These are phyloP conservation scores for Beauveria asiatica DNA, from an alignment of 2,329 filamentous ascomycete species.

Conservation along the genomic window DNA sequence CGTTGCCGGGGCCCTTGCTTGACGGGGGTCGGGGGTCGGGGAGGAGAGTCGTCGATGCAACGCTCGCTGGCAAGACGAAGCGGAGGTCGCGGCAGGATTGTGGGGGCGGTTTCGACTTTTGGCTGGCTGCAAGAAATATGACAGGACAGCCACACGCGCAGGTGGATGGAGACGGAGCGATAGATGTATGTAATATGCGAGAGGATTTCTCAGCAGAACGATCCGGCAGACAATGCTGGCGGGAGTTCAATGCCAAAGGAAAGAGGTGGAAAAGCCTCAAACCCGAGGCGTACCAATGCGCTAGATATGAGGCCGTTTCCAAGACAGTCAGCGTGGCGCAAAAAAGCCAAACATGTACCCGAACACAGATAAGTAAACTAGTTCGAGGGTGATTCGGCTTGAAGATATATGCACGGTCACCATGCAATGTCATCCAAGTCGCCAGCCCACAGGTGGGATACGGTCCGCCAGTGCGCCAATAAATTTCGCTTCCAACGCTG, in stretches of 20 bases:
- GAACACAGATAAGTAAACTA: too few species aligned
- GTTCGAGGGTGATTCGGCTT: neutral
- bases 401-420: neutral
- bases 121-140: neutral
- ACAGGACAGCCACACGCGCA: neutral
- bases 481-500: too few species aligned
- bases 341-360: neutral
- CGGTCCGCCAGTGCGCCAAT: too few species aligned
- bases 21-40: neutral
- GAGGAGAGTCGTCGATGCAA: neutral
- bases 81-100: conserved; percentile 2
- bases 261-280: neutral
- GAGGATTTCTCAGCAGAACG: neutral
- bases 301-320: neutral
- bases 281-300: neutral
- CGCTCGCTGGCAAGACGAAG: neutral
- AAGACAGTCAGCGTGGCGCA: neutral
- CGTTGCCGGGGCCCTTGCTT: neutral
- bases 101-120: conserved; percentile 8
- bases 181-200: neutral
- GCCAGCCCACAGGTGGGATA: neutral
- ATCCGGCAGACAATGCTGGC: neutral
- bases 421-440: conserved; percentile 2
- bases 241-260: neutral
- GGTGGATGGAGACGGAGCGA: neutral